A percentile compares a stretch with the other conserved stretches of the same genome.
phyloP scores from a whole-genome alignment of 1,284 basidiomycete genomes.

The Veloporphyrellus conicus region DNA sequence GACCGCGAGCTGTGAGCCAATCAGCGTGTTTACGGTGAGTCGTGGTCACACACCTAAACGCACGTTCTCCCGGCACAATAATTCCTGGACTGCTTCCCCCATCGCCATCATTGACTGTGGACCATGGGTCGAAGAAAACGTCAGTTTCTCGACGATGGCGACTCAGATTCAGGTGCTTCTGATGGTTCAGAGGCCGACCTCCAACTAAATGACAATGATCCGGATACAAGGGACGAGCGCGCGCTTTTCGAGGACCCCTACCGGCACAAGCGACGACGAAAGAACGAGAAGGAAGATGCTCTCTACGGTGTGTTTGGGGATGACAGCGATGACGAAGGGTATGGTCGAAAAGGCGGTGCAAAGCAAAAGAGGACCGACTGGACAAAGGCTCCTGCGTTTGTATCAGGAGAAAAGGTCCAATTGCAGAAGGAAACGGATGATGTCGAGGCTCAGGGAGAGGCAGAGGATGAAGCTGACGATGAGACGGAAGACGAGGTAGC shows the following conservation, averaged over 20 bases:
- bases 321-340: conserved; percentile 62
- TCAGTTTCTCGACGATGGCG: conserved; percentile 69
- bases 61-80: conserved; percentile 3
- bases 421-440: conserved; percentile 43
- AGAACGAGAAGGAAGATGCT: conserved; percentile 68
- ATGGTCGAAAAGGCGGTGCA: conserved; percentile 24
- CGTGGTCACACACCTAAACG: background rate
- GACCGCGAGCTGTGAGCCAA: too few species aligned
- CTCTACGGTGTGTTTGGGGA: conserved; percentile 83
- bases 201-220: conserved; percentile 55
- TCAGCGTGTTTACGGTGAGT: conserved; percentile 14
- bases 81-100: background rate
- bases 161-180: conserved; percentile 64
- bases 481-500: conserved; percentile 44
- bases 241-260: conserved; percentile 79
- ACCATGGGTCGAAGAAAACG: conserved; percentile 81
- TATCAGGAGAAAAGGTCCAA: conserved; percentile 54
- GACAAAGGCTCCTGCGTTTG: conserved; percentile 80
- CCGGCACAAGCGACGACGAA: conserved; percentile 61
- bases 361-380: conserved; percentile 48
- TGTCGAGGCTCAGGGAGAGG: conserved; percentile 38
- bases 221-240: conserved; percentile 72
- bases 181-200: conserved; percentile 46
- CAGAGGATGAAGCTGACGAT: conserved; percentile 34
- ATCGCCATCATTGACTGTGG: background rate